A percentile compares a stretch with the other conserved stretches of the same genome.
phyloP scores from a whole-genome alignment of 805 yeast genomes.

The Kluyveromyces wickerhamii region DNA sequence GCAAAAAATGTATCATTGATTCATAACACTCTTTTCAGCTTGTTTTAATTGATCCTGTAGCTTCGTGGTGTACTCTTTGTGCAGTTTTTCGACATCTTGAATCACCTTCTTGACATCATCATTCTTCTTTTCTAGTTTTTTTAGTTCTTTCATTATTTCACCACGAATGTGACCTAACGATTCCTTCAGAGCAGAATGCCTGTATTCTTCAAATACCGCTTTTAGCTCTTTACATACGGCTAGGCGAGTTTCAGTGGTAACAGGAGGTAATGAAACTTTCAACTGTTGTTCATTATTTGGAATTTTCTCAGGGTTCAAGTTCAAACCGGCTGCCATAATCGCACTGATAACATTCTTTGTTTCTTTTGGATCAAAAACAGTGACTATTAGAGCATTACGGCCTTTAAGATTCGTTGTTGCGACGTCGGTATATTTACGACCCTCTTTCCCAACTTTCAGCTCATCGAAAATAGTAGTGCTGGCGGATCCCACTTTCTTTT shows the following conservation, averaged over 20 bases:
- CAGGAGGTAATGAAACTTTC: conserved; percentile 66
- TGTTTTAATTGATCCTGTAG: conserved; percentile 48
- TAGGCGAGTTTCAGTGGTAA: conserved; percentile 56
- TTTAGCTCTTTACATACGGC: conserved; percentile 55
- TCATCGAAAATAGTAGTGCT: conserved; percentile 60
- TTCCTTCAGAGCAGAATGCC: conserved; percentile 39
- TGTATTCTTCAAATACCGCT: conserved; percentile 54
- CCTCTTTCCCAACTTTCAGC: conserved; percentile 42
- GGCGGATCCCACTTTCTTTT: conserved; percentile 60
- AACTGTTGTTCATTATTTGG: conserved; percentile 65
- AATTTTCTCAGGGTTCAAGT: conserved; percentile 74
- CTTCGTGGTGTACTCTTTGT: conserved; percentile 54
- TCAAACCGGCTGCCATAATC: conserved; percentile 58
- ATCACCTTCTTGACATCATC: conserved; percentile 49
- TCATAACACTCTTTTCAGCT: conserved; percentile 40
- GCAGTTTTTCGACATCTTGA: conserved; percentile 59
- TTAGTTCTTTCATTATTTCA: conserved; percentile 47
- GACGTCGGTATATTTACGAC: conserved; percentile 45
- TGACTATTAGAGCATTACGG: conserved; percentile 55
- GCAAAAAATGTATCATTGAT: too few species aligned
- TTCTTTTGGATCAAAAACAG: conserved; percentile 79
- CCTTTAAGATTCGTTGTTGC: conserved; percentile 72
- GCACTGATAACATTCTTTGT: conserved; percentile 63
- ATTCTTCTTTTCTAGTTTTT: conserved; percentile 42
- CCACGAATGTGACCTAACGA: conserved; percentile 54